Base-by-base conservation (phyloP, 805 yeast genomes). In the Ogataea nonfermentans region DNA sequence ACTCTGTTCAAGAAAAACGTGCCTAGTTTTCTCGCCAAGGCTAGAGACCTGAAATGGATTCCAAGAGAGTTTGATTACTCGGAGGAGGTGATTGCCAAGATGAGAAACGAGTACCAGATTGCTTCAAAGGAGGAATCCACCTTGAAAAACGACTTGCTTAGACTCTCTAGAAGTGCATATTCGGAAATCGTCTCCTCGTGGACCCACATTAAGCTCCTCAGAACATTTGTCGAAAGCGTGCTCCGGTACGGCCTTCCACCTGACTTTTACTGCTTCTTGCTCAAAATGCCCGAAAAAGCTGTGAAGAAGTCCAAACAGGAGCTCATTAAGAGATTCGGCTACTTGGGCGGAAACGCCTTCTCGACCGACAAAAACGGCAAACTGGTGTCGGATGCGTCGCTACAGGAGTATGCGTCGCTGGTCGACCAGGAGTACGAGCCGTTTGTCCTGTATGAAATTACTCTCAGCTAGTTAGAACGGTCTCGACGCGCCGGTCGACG, bases 211-310 rank as follows among this genome's bases (percentile, higher is more conserved):
- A 89, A 89, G 65, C 79, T 86, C 4, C 73, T 93, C 38, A 80
- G 97, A 52, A 74, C 86, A 13, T 93, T 84, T 63, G 96, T 91
- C 26, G 99, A 93, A 67, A 77, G 89, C 35, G 96, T 93, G 11
- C 74, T 93, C 61, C 81, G 99, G 65, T 93, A 93, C 62, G 99
- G 99, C 1, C 75, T 93, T 49, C 99, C 99, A 24, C 97, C 98
- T 22, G 84, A 83, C 54, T 93, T 91, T 62, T 76, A 78, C 56
- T 67, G 71, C 35, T 75, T 54, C 51, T 61, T 73, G 38, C 56
- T 78, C 32, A 68, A 69, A 47, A 57, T 84, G 28, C 44, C 52
- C 14, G 40, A 39, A 14, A 69, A 69, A 49, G 59, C 62, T 19
- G 50, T 74, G 15, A 68, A 66, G 22, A 78, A 74, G 62, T 79